phyloP scores from a whole-genome alignment of 108 stramenopile species.

The Discostella stelligeroides region DNA sequence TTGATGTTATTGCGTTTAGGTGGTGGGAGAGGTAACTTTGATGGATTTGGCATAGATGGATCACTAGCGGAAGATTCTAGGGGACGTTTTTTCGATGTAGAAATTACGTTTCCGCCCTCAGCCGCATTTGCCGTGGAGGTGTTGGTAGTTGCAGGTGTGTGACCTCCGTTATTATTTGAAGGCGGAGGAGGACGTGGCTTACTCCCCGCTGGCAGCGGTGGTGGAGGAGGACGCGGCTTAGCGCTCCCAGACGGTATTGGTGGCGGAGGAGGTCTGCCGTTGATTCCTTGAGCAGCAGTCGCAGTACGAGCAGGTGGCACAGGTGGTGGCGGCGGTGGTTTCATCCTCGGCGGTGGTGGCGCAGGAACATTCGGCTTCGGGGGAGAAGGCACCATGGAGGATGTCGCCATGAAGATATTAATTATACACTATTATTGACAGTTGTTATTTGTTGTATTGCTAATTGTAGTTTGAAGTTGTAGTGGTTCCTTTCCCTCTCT shows the following conservation, averaged over 20 bases:
- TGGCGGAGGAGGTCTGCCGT: slow-evolving; percentile 33
- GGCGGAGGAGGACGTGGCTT: slow-evolving; percentile 13
- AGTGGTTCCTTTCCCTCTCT: too few relatives aligned
- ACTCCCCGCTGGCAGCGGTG: slow-evolving; percentile 30
- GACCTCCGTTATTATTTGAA: neutral
- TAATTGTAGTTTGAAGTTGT: too few relatives aligned
- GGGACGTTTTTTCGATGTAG: slow-evolving; percentile 10
- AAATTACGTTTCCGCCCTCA: neutral
- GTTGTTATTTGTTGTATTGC: neutral
- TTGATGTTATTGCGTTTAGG: slow-evolving; percentile 10
- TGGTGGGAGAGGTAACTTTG: slow-evolving; percentile 4
- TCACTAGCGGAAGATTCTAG: neutral
- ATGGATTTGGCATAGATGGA: too few relatives aligned
- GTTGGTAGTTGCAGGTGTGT: neutral
- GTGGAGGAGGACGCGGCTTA: neutral
- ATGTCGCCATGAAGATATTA: slow-evolving; percentile 7
- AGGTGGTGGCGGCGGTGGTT: slow-evolving; percentile 22
- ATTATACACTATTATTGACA: neutral
- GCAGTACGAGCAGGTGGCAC: slow-evolving; percentile 2
- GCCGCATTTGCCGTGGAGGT: neutral
- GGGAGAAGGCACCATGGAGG: slow-evolving; percentile 31
- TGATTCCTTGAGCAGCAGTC: neutral
- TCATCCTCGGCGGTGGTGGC: slow-evolving; percentile 2
- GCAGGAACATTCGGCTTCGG: slow-evolving; percentile 8
- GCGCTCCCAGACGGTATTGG: slow-evolving; percentile 9